phyloP scores from a whole-genome alignment of 331 rosid genomes.

The Prunus yedoensis region DNA sequence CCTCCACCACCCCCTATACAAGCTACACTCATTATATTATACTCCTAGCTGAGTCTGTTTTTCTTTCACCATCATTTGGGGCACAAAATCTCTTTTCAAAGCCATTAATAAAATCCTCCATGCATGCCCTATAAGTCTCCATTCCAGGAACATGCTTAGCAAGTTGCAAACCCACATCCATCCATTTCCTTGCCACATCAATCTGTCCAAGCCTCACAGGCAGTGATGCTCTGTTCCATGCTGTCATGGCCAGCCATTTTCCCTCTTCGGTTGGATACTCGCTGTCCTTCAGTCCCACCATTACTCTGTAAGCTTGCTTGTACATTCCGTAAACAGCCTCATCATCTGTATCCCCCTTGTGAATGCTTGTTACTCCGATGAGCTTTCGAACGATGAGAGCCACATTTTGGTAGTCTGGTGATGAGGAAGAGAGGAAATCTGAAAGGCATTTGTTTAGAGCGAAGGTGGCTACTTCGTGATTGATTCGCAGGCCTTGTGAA shows the following conservation, averaged over 20 bases:
- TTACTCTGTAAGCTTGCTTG: constrained; percentile 69
- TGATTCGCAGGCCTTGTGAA: constrained; percentile 59
- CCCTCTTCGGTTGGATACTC: constrained; percentile 87
- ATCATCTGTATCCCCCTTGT: constrained; percentile 79
- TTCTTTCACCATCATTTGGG: constrained; percentile 22
- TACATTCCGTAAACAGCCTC: constrained; percentile 69
- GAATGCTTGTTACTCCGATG: constrained; percentile 55
- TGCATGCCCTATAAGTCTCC: constrained; percentile 78
- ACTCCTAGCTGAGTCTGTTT: constrained; percentile 3
- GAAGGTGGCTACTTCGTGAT: constrained; percentile 72
- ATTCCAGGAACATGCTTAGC: constrained; percentile 76
- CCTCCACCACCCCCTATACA: neutral
- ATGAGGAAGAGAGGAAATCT: constrained; percentile 62
- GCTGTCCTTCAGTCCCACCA: constrained; percentile 87
- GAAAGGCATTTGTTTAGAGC: constrained; percentile 84
- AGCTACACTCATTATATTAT: neutral
- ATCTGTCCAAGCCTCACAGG: constrained; percentile 77
- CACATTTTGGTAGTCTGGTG: constrained; percentile 62
- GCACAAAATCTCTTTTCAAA: constrained; percentile 38
- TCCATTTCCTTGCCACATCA: constrained; percentile 83
- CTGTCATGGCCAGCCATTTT: constrained; percentile 93
- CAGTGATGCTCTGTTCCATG: constrained; percentile 89
- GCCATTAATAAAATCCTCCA: constrained; percentile 63
- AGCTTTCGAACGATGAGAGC: constrained; percentile 82
- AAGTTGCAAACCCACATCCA: constrained; percentile 70